Evolutionary conservation across 1,284 basidiomycete genomes (phyloP).

Genomic region (Marasmius fiardii): DNA sequence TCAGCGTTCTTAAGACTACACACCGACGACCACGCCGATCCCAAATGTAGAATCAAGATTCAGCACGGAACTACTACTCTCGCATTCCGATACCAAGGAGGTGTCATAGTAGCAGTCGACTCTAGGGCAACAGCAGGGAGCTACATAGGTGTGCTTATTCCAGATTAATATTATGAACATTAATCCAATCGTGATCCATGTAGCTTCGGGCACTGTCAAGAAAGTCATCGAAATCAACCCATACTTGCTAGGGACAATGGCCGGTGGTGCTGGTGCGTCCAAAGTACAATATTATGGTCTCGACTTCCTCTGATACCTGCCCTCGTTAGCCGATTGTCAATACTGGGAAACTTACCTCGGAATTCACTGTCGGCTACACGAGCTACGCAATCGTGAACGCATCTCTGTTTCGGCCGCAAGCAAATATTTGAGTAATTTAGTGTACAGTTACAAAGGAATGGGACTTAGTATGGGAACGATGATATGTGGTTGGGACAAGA

Average conservation of each 20-base stretch:
- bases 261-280: conserved; percentile 88
- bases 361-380: conserved; percentile 95
- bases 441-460: conserved; percentile 99
- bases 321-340: conserved; percentile 81
- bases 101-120: conserved; percentile 97
- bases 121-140: conserved; percentile 96
- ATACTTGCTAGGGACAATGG: conserved; percentile 98
- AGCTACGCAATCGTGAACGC: conserved; percentile 95
- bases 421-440: conserved; percentile 96
- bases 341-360: conserved; percentile 99
- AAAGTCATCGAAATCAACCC: conserved; percentile 99
- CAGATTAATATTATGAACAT: conserved; percentile 2
- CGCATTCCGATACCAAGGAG: conserved; percentile 95
- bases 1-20: conserved; percentile 84
- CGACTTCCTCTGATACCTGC: not conserved
- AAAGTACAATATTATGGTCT: not conserved
- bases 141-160: conserved; percentile 76
- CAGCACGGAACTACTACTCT: conserved; percentile 98
- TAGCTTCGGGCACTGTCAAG: conserved; percentile 94
- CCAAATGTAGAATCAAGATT: conserved; percentile 95
- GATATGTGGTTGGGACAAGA: conserved; percentile 99
- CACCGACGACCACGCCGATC: conserved; percentile 92
- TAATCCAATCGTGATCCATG: conserved; percentile 2
- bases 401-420: conserved; percentile 98
- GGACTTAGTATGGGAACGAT: conserved; percentile 99